Base-by-base conservation (phyloP, 2,329 filamentous ascomycete species). In the Apiospora arundinis region DNA sequence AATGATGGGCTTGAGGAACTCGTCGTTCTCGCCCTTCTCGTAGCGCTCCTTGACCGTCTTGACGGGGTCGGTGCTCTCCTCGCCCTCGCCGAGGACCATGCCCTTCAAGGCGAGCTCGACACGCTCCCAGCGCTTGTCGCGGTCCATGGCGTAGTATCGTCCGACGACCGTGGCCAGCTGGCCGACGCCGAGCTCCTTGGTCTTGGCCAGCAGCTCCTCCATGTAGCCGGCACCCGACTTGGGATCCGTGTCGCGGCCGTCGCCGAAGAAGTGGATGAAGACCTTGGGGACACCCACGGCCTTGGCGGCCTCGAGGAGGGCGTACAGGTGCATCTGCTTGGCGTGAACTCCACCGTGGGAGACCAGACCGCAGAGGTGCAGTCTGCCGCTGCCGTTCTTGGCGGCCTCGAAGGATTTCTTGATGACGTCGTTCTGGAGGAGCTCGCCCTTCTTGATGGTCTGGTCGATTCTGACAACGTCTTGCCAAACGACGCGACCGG, bases 121-220 rank as follows among this genome's bases (percentile, higher is more conserved):
- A 81, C 96, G 90, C 81, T 99, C 96, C 96, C 96, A 99, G 82
- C 96, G 91, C 94, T 98, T 98, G 83, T 99, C 96, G 77, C 96
- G 95, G 87, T 99, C 96, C 96, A 99, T 99, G 84, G 95, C 94
- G 83, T 93, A 99, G 91, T 98, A 99, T 77, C 95, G 92, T 73
- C 96, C 96, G 73, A 98, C 95, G 67, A 98, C 90, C 48, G 96
- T 98, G 44, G 94, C 95, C 75, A 99, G 90, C 83, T 98, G 89
- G 76, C 95, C 96, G 74, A 92, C 84, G 63, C 94, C 95, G 75
- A 97, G 89, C 82, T 98, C 94, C 84, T 96, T 91, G 75, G 90
- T 90, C 77, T 91, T 93, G 72, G 93, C 90, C 73, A 98, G 83
- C 46, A 99, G 88, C 81, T 95, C 90, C 84, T 97, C 87, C 90